Evolutionary conservation across 2,329 filamentous ascomycete species (phyloP).

Genomic region (Aspergillus caelatus): DNA sequence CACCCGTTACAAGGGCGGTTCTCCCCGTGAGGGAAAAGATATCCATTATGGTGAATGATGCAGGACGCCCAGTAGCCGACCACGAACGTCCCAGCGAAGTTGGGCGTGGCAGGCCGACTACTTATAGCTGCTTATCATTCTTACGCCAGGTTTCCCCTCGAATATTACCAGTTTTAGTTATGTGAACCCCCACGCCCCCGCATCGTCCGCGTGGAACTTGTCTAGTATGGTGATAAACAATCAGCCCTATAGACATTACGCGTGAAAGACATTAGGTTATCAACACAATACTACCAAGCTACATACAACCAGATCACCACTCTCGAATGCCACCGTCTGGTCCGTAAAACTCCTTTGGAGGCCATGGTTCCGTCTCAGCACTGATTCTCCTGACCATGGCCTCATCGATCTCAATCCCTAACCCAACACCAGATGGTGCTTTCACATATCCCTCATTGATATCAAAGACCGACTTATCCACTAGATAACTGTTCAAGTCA

Average conservation of each 20-base stretch:
- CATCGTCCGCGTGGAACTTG: neutral
- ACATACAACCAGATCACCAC: constrained; percentile 9
- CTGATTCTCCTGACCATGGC: constrained; percentile 63
- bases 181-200: constrained; percentile 8
- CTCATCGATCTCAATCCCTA: constrained; percentile 68
- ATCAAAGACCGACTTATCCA: constrained; percentile 62
- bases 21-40: constrained; percentile 27
- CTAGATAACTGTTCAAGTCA: constrained; percentile 55
- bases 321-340: constrained; percentile 16
- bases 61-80: neutral
- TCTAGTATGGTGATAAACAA: neutral
- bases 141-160: neutral
- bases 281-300: neutral
- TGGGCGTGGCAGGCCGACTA: neutral
- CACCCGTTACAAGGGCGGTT: constrained; percentile 40
- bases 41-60: constrained; percentile 13
- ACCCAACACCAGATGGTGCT: constrained; percentile 48
- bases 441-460: constrained; percentile 7
- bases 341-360: constrained; percentile 14
- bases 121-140: neutral
- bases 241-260: neutral
- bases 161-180: neutral
- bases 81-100: neutral
- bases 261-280: neutral
- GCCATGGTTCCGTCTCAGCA: constrained; percentile 10